Evolutionary conservation across 331 rosid species (phyloP), one percentile per base, ranked within the genome.

Genomic region (Stylosanthes scabra): DNA sequence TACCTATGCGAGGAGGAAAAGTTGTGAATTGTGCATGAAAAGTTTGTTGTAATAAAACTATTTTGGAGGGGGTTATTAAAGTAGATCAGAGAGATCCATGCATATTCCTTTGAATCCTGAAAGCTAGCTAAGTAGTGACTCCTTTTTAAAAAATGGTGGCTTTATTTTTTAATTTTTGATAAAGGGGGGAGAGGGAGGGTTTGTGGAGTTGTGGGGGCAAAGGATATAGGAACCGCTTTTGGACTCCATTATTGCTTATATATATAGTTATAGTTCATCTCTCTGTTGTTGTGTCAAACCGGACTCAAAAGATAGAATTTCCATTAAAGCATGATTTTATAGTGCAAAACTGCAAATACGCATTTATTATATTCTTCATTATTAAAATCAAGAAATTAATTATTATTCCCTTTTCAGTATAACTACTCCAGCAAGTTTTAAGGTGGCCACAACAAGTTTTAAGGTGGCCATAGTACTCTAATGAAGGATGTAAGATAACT

Each of bases 31-130:
- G 77, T 79, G 80, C 74, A 80, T 80, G 63, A 84, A 86, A 90
- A 86, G 91, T 84, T 68, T 60, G 72, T 59, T 42, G 74, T 66
- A 62, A 63, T 70, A 80, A 84, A 66, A 59, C 61, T 54, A 40
- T 47, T 47, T 15, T 8, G 13, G 78, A 41, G 70, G 37, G 85
- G 7, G 25, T 1, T 20, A 20, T 68, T 70, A 70, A 63, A 79
- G 46, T 41, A 71, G n/a, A n/a, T n/a, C n/a, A n/a, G 66, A 74
- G 81, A 82, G 82, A 84, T 87, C 84, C 87, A 81, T 87, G 95
- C 90, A 90, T 87, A 93, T 93, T 90, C 96, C 81, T 82, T 86
- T 82, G 87, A 88, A 80, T 80, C 83, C 74, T 81, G 78, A 89
- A 86, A 92, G 92, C 66, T 75, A 31, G 37, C 37, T 31, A 31